These are phyloP conservation scores for Caryopteris hybrid DNA, from an alignment of 305 asterid genomes.

Conservation along the genomic window DNA sequence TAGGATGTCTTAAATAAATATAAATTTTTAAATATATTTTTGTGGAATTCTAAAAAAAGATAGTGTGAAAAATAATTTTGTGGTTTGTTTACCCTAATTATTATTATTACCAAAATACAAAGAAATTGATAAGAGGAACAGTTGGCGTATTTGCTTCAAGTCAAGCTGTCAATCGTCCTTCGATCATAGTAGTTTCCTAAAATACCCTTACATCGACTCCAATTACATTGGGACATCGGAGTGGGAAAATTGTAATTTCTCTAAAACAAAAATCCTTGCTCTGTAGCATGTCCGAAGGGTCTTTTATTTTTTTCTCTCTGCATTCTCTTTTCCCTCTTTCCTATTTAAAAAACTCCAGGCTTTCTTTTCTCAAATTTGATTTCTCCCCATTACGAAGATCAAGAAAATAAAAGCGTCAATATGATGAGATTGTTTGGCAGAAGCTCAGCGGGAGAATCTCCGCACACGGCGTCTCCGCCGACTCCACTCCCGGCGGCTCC, in stretches of 20 bases:
- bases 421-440: constrained; percentile 54
- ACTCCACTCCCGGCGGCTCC: constrained; percentile 38
- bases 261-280: neutral
- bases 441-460: constrained; percentile 45
- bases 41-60: too few species aligned
- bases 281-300: neutral
- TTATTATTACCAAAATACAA: too few species aligned
- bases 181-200: neutral
- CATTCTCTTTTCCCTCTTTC: constrained; percentile 29
- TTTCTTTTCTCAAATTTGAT: neutral
- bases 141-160: too few species aligned
- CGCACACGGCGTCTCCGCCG: constrained; percentile 41
- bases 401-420: neutral
- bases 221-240: too few species aligned
- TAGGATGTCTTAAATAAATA: too few species aligned
- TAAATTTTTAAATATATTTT: too few species aligned
- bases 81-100: too few species aligned
- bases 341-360: constrained; percentile 14
- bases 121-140: too few species aligned
- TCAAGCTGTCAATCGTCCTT: constrained; percentile 13
- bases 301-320: neutral
- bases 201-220: constrained; percentile 7
- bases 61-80: too few species aligned
- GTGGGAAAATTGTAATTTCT: constrained; percentile 1
- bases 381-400: neutral